A percentile compares a stretch with the other conserved stretches of the same genome.
Conservation (phyloP, 805 yeast genomes). For the Komagataella kurtzmanii region DNA sequence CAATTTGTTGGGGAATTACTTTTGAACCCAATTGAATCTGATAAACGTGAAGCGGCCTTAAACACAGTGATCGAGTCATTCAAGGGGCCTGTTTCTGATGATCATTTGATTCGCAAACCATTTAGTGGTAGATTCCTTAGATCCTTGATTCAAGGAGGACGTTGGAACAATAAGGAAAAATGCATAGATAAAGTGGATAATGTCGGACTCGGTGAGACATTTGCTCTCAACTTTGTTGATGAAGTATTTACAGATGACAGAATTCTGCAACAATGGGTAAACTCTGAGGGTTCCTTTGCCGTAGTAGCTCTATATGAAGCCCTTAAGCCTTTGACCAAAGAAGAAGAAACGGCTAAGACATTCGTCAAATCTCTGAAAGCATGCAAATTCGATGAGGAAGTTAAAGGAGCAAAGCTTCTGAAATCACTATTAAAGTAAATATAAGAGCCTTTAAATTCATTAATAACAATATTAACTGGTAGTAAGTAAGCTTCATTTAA, state of each 20-base stretch:
- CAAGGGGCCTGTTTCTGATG: slow-evolving; percentile 52
- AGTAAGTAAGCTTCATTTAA: background rate
- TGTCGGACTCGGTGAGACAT: slow-evolving; percentile 41
- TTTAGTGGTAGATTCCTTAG: slow-evolving; percentile 65
- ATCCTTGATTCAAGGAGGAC: slow-evolving; percentile 73
- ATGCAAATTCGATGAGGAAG: slow-evolving; percentile 25
- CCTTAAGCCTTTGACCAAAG: slow-evolving; percentile 26
- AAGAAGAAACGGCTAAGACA: slow-evolving; percentile 24
- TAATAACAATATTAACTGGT: background rate
- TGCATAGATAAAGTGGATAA: slow-evolving; percentile 28
- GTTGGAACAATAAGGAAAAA: slow-evolving; percentile 58
- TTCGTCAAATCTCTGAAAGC: slow-evolving; percentile 43
- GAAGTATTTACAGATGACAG: slow-evolving; percentile 35
- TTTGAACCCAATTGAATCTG: slow-evolving; percentile 34
- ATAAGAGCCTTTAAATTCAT: background rate
- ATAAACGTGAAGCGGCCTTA: slow-evolving; percentile 33
- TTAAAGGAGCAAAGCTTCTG: slow-evolving; percentile 55
- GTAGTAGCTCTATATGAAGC: slow-evolving; percentile 70
- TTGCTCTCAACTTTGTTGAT: slow-evolving; percentile 37
- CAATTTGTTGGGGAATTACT: slow-evolving; percentile 73
- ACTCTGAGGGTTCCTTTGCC: slow-evolving; percentile 63
- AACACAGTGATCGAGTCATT: slow-evolving; percentile 42
- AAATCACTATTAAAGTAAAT: background rate
- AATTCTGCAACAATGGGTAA: slow-evolving; percentile 54
- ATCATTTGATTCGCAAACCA: slow-evolving; percentile 58